Percentiles rank a stretch among this genome's conserved stretches.
phyloP scores from a whole-genome alignment of 2,329 filamentous ascomycete genomes.

The Pyricularia sp. region DNA sequence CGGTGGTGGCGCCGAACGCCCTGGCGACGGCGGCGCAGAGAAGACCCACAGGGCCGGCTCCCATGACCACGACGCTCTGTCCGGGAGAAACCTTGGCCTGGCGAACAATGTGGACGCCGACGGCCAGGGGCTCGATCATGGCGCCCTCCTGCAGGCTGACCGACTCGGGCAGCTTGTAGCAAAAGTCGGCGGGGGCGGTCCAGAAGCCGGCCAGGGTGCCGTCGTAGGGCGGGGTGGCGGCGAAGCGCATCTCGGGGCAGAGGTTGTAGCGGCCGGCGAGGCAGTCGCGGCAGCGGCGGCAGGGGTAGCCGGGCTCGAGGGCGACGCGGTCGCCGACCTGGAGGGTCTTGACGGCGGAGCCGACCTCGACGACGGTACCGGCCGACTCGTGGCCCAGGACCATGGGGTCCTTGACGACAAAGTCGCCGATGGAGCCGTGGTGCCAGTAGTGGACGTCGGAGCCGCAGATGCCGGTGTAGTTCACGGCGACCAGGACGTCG shows the following conservation, averaged over 20 bases:
- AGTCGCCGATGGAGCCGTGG: constrained; percentile 40
- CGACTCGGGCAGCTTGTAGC: constrained; percentile 30
- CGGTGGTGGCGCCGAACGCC: constrained; percentile 62
- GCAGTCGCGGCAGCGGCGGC: constrained; percentile 30
- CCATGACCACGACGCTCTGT: not conserved
- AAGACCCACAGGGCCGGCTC: constrained; percentile 49
- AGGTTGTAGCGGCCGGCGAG: constrained; percentile 31
- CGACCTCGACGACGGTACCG: constrained; percentile 49
- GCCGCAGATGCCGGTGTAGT: constrained; percentile 53
- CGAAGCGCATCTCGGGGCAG: constrained; percentile 23
- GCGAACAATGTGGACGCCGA: constrained; percentile 43
- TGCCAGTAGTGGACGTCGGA: constrained; percentile 43
- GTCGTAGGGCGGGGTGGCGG: constrained; percentile 20
- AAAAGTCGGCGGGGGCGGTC: constrained; percentile 21
- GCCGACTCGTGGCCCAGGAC: constrained; percentile 55
- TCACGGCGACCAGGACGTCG: constrained; percentile 51
- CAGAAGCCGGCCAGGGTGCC: constrained; percentile 22
- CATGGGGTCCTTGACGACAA: constrained; percentile 42
- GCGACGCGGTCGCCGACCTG: constrained; percentile 55
- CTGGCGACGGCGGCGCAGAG: constrained; percentile 64
- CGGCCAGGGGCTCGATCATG: constrained; percentile 47
- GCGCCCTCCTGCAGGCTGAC: constrained; percentile 44
- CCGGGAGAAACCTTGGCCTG: not conserved
- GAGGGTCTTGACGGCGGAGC: constrained; percentile 44
- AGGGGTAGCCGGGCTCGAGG: constrained; percentile 57